Conservation (phyloP, 257 asterid species). For the Fraxinus americana region DNA sequence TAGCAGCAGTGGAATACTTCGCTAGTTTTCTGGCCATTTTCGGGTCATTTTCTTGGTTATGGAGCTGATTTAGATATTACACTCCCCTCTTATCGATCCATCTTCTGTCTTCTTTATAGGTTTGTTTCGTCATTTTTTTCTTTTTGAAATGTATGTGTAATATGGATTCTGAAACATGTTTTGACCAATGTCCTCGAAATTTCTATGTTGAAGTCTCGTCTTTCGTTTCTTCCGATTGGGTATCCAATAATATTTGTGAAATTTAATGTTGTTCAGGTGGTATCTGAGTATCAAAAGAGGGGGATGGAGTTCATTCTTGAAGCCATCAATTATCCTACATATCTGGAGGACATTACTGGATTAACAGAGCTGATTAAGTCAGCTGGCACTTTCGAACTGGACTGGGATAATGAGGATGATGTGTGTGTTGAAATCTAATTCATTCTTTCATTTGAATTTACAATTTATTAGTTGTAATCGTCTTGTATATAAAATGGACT, state of each 20-base stretch:
- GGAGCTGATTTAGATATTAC: too few relatives aligned
- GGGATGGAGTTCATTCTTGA: conserved; percentile 76
- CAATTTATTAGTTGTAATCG: too few relatives aligned
- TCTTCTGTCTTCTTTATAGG: neutral
- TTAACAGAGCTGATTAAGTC: conserved; percentile 82
- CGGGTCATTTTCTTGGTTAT: neutral
- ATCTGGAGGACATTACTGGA: conserved; percentile 89
- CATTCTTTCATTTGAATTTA: too few relatives aligned
- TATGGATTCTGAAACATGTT: neutral
- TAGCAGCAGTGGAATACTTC: neutral
- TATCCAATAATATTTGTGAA: neutral
- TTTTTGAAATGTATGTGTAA: neutral
- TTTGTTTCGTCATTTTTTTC: too few relatives aligned
- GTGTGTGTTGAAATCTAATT: too few relatives aligned
- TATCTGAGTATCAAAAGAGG: conserved; percentile 65
- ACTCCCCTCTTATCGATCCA: neutral
- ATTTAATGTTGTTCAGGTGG: conserved; percentile 51
- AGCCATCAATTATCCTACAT: conserved; percentile 90
- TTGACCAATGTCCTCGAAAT: neutral
- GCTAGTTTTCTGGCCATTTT: neutral
- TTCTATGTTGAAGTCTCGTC: neutral
- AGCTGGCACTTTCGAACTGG: conserved; percentile 60
- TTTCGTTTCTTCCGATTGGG: neutral
- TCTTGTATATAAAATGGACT: too few relatives aligned
- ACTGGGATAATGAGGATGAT: conserved; percentile 60